Percentiles rank a stretch among this genome's conserved stretches.
These are phyloP conservation scores for Penicillium macrosclerotiorum DNA, from an alignment of 495 filamentous ascomycete genomes.

Conservation along the genomic window DNA sequence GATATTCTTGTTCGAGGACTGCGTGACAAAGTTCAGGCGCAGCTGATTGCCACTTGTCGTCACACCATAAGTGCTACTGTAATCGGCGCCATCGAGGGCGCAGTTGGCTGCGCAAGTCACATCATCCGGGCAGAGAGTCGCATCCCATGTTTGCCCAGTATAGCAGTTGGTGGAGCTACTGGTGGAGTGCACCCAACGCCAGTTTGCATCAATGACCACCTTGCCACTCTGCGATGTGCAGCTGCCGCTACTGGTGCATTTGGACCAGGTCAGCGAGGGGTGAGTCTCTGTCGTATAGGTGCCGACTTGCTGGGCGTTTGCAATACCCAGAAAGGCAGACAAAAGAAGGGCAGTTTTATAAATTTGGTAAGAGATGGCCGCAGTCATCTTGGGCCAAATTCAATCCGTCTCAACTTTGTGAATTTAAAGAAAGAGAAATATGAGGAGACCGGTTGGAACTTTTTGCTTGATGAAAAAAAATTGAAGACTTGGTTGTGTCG, in stretches of 20 bases:
- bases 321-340: constrained; percentile 23
- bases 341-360: constrained; percentile 20
- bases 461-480: too few relatives aligned
- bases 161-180: constrained; percentile 62
- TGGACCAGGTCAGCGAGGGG: constrained; percentile 55
- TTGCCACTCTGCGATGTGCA: constrained; percentile 52
- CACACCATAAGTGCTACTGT: constrained; percentile 55
- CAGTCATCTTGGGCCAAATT: constrained; percentile 14
- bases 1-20: constrained; percentile 40
- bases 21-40: constrained; percentile 55
- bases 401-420: not conserved
- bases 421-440: not conserved
- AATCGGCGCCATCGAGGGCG: constrained; percentile 60
- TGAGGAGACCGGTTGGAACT: too few relatives aligned
- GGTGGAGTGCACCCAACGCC: constrained; percentile 57
- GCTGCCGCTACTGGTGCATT: constrained; percentile 49
- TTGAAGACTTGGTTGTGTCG: too few relatives aligned
- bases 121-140: constrained; percentile 52
- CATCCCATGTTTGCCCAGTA: constrained; percentile 56
- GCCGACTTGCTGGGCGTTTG: constrained; percentile 48
- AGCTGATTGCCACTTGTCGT: constrained; percentile 52
- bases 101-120: constrained; percentile 56
- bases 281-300: constrained; percentile 52
- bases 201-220: constrained; percentile 65
- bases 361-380: constrained; percentile 19